Evolutionary conservation across 768 basidiomycete species (phyloP).

Genomic region (Imleria badia): DNA sequence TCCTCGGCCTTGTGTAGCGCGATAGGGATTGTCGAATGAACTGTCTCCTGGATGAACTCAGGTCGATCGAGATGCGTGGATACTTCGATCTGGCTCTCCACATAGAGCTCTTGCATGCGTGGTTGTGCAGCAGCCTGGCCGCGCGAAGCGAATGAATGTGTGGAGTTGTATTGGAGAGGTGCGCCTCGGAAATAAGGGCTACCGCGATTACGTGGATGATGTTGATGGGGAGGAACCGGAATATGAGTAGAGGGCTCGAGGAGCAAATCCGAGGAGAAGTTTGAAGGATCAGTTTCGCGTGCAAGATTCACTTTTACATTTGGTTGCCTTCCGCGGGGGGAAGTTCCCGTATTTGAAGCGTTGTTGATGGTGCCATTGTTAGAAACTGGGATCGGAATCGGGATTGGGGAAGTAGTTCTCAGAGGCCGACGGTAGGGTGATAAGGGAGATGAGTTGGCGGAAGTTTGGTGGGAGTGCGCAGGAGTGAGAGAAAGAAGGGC

Average conservation of each 20-base stretch:
- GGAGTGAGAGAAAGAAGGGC: constrained; percentile 49
- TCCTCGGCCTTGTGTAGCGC: constrained; percentile 42
- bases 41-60: constrained; percentile 55
- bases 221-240: constrained; percentile 33
- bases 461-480: constrained; percentile 35
- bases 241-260: constrained; percentile 45
- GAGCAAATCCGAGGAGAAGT: constrained; percentile 40
- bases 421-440: constrained; percentile 39
- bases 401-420: constrained; percentile 48
- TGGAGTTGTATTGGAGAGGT: constrained; percentile 42
- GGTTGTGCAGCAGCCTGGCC: constrained; percentile 36
- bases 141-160: constrained; percentile 39
- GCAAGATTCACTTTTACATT: constrained; percentile 29
- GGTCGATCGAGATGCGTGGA: constrained; percentile 31
- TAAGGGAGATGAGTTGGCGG: constrained; percentile 43
- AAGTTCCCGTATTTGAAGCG: constrained; percentile 35
- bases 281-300: constrained; percentile 28
- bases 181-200: constrained; percentile 36
- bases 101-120: constrained; percentile 49
- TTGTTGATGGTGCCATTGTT: constrained; percentile 39
- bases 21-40: constrained; percentile 62
- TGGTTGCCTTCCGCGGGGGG: constrained; percentile 34
- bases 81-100: constrained; percentile 32
- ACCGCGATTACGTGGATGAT: constrained; percentile 33
- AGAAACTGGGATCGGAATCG: constrained; percentile 42